phyloP scores from a whole-genome alignment of 2,329 filamentous ascomycete genomes.

The Colletotrichum sp. region DNA sequence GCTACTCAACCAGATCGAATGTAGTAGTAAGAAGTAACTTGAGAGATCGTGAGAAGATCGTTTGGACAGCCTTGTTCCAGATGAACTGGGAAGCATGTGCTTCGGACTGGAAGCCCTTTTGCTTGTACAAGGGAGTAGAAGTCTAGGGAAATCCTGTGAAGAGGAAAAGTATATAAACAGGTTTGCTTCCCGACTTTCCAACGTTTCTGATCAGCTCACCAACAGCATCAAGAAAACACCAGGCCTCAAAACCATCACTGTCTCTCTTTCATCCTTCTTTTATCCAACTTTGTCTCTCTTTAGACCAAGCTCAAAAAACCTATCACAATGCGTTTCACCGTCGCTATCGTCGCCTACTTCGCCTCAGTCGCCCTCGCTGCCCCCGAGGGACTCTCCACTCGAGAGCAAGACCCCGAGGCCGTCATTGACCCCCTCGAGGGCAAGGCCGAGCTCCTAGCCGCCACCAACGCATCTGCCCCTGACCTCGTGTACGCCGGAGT shows the following conservation, averaged over 20 bases:
- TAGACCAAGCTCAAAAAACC: background rate
- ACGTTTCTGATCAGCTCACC: background rate
- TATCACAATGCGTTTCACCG: background rate
- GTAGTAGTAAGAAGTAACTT: background rate
- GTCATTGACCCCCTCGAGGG: background rate
- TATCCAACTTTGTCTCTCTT: background rate
- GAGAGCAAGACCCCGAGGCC: background rate
- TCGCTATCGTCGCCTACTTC: background rate
- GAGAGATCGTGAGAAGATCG: background rate
- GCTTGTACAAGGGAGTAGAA: background rate
- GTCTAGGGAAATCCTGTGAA: fast-evolving
- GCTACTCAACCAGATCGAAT: background rate
- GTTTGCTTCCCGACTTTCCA: background rate
- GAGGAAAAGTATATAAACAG: background rate
- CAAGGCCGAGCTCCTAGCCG: background rate
- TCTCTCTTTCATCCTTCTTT: background rate
- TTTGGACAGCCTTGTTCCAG: fast-evolving
- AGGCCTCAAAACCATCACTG: background rate
- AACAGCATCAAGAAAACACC: background rate
- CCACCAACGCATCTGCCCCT: background rate
- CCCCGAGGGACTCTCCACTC: background rate
- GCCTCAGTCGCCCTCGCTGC: background rate
- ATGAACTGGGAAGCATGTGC: fast-evolving
- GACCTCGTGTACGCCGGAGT: background rate
- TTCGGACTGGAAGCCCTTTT: background rate